Evolutionary conservation across 2,329 filamentous ascomycete species (phyloP).

Genomic region (Clonostachys solani): DNA sequence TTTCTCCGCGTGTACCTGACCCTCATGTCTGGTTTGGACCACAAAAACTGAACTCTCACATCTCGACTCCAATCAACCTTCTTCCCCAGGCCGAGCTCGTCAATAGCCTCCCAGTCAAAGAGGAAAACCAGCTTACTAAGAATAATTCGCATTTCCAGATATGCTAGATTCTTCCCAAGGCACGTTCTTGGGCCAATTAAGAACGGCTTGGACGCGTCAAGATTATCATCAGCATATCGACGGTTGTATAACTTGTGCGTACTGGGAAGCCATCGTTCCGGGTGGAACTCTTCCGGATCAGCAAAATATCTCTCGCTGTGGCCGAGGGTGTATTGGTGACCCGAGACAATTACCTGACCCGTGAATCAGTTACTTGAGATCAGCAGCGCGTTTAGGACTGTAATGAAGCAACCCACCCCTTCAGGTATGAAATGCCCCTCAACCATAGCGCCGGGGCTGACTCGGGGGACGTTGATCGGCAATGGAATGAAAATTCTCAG

Average conservation of each 20-base stretch:
- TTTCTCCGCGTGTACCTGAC: too few species aligned
- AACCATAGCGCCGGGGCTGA: too few species aligned
- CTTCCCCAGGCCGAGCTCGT: too few species aligned
- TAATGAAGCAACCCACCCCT: too few species aligned
- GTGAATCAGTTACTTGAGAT: too few species aligned
- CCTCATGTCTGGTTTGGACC: too few species aligned
- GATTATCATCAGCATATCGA: constrained; percentile 3
- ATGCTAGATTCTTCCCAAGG: neutral
- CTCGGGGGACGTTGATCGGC: too few species aligned
- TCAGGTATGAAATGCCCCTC: too few species aligned
- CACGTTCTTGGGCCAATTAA: neutral
- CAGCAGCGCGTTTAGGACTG: too few species aligned
- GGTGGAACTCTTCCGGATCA: constrained; percentile 23
- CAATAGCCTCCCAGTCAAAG: neutral
- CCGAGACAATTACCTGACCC: constrained; percentile 22
- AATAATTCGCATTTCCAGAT: neutral
- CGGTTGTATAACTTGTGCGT: constrained; percentile 10
- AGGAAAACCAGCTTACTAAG: neutral
- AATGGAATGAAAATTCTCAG: too few species aligned
- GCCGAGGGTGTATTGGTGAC: constrained; percentile 23
- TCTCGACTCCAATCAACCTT: too few species aligned
- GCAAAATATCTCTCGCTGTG: constrained; percentile 23
- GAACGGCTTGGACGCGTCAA: neutral
- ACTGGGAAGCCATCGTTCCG: constrained; percentile 24
- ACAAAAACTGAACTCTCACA: too few species aligned